These are phyloP conservation scores for Hevea brasiliensis DNA, from an alignment of 345 rosid genomes.

Conservation along the genomic window DNA sequence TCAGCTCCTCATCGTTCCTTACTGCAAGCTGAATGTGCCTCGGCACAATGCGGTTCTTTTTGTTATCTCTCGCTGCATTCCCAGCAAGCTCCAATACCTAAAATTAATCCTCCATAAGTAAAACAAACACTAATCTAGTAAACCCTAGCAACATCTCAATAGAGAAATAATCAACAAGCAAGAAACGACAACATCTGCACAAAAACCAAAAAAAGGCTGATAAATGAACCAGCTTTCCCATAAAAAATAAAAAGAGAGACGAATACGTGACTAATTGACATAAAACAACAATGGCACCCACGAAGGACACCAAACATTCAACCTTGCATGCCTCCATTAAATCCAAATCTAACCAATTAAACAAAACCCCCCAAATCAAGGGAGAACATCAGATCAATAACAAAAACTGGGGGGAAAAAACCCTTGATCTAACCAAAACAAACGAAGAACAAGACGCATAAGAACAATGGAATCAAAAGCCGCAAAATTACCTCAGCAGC, in stretches of 20 bases:
- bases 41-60: slow-evolving; percentile 66
- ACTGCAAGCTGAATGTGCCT: slow-evolving; percentile 77
- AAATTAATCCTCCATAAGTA: neutral
- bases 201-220: too few species aligned
- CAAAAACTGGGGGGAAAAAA: neutral
- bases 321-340: too few species aligned
- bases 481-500: slow-evolving; percentile 63
- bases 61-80: slow-evolving; percentile 76
- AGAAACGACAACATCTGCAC: too few species aligned
- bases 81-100: slow-evolving; percentile 79
- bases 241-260: too few species aligned
- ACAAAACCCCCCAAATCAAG: neutral
- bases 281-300: too few species aligned
- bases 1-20: slow-evolving; percentile 66
- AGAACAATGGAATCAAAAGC: neutral
- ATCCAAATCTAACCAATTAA: neutral
- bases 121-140: neutral
- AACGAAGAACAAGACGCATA: neutral
- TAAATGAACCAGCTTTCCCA: too few species aligned
- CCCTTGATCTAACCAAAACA: neutral
- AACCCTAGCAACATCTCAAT: neutral
- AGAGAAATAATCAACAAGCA: neutral
- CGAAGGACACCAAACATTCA: too few species aligned
- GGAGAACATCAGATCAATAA: neutral
- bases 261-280: too few species aligned